phyloP scores from a whole-genome alignment of 495 filamentous ascomycete species.

The Hypomontagnella submonticulosa region DNA sequence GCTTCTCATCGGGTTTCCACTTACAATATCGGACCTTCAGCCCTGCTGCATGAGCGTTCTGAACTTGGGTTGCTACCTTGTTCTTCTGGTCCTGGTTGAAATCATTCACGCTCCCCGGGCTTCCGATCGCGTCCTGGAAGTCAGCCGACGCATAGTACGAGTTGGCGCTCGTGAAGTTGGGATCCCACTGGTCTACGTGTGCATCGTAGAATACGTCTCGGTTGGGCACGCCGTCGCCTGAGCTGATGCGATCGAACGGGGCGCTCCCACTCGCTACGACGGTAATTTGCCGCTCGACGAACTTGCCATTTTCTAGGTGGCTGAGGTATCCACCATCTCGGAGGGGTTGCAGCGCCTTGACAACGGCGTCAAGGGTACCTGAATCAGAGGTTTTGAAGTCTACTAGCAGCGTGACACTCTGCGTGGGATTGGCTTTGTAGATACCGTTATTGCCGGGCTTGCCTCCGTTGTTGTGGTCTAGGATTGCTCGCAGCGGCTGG shows the following conservation, averaged over 20 bases:
- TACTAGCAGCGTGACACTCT: slow-evolving; percentile 72
- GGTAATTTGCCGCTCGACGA: slow-evolving; percentile 68
- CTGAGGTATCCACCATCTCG: slow-evolving; percentile 67
- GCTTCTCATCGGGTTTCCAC: slow-evolving; percentile 47
- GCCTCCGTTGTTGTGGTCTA: slow-evolving; percentile 48
- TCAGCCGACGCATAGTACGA: slow-evolving; percentile 63
- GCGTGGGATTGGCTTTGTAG: slow-evolving; percentile 62
- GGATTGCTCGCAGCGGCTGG: slow-evolving; percentile 43
- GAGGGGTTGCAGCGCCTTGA: slow-evolving; percentile 68
- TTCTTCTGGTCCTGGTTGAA: slow-evolving; percentile 62
- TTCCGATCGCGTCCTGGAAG: slow-evolving; percentile 52
- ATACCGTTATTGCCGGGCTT: slow-evolving; percentile 53
- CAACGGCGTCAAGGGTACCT: slow-evolving; percentile 61
- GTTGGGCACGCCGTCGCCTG: slow-evolving; percentile 53
- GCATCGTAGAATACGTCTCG: slow-evolving; percentile 73
- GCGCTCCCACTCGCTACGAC: slow-evolving; percentile 79
- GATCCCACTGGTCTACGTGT: slow-evolving; percentile 53
- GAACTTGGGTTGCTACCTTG: slow-evolving; percentile 67
- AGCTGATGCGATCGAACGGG: slow-evolving; percentile 65
- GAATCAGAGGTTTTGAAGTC: slow-evolving; percentile 68
- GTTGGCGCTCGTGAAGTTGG: slow-evolving; percentile 52
- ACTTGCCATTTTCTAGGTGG: slow-evolving; percentile 60
- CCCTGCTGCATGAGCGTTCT: slow-evolving; percentile 69
- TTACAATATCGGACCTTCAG: slow-evolving; percentile 80
- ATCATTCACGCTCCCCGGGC: slow-evolving; percentile 42